Base-by-base conservation (phyloP, 225 moss, liverwort and hornwort species). In the Sphagnum contortum region DNA sequence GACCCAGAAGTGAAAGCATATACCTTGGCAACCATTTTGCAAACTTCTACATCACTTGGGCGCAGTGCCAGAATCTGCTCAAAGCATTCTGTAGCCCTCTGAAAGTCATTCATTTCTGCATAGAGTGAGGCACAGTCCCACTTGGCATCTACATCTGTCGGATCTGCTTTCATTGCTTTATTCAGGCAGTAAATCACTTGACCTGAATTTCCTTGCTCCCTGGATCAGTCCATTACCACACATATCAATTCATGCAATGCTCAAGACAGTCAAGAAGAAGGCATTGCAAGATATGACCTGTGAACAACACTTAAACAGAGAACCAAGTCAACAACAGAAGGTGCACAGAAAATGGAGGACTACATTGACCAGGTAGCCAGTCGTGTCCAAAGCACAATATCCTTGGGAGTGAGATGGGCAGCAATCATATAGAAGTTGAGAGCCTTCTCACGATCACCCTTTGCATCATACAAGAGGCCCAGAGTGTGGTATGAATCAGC, bases 21-120 rank as follows among this genome's bases (percentile, higher is more conserved):
- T 71, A 93, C 93, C 93, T 89, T 91, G 47, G 98, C 89, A 73
- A 98, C 89, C 98, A 98, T 98, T 78, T 91, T 98, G 89, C 98
- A 93, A 50, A 89, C 80, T 73, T 93, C 98, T 10, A 84, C 88
- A 73, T 98, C 98, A 72, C 85, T 80, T 51, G 93, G 87, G 57
- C 93, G 88, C 64, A 82, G 77, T 64, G 67, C 62, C 56, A 89
- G 75, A 66, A 98, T 85, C 76, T 98, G 98, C 68, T 98, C 91
- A 76, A 93, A 89, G 58, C 85, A 90, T 57, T 98, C 98, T 64
- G 91, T 86, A 62, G 98, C 98, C 74, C 93, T 98, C 12, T 79
- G 77, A 55, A 77, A 86, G 66, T 98, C 98, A 59, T 87, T 81
- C 29, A 83, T 69, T 72, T 98, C 98, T 48, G 91, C 85, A 73